Evolutionary conservation across 2,329 filamentous ascomycete genomes (phyloP).

Genomic region (Akanthomyces uredinophilus): DNA sequence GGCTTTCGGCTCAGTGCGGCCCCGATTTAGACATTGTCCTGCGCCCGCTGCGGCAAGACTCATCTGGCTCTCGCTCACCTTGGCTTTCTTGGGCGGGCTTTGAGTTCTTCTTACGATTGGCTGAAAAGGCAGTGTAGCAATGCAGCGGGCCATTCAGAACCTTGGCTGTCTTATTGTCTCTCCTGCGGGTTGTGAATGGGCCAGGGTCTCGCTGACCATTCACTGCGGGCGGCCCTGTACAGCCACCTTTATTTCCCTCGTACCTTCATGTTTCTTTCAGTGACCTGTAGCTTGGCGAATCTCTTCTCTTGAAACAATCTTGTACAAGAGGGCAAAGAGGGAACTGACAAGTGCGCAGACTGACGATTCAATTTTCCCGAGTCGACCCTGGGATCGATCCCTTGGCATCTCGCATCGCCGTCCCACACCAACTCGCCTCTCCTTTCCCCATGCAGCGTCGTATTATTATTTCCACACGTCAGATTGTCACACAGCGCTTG

Average conservation of each 20-base stretch:
- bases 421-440: not conserved
- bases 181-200: not conserved
- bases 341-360: not conserved
- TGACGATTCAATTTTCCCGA: not conserved
- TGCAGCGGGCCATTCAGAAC: not conserved
- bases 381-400: not conserved
- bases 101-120: not conserved
- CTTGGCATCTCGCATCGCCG: not conserved
- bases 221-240: not conserved
- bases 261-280: not conserved
- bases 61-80: not conserved
- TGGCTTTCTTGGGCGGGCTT: not conserved
- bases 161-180: not conserved
- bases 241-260: not conserved
- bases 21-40: not conserved
- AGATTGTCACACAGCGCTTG: not conserved
- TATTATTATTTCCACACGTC: slow-evolving; percentile 10
- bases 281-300: no score
- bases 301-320: not conserved
- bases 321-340: not conserved
- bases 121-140: not conserved
- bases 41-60: not conserved
- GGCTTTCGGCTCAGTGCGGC: slow-evolving; percentile 1
- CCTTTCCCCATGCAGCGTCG: slow-evolving; percentile 5
- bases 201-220: not conserved